These are phyloP conservation scores for Leccinum obscurum DNA, from an alignment of 768 basidiomycete genomes.

Conservation along the genomic window DNA sequence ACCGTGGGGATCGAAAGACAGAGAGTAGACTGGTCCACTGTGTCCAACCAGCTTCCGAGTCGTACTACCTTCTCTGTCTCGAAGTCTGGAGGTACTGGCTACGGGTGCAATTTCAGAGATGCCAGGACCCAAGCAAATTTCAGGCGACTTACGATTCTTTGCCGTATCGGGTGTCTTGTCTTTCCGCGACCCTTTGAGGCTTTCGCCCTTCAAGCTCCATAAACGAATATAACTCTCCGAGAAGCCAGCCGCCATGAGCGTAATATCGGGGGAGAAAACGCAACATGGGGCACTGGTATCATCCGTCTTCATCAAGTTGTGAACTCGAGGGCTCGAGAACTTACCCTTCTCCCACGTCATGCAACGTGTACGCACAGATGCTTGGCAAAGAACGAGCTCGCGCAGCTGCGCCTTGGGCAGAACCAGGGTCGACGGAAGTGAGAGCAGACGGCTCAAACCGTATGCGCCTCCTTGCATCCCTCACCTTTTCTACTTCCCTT, in stretches of 20 bases:
- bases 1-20: constrained; percentile 88
- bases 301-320: constrained; percentile 12
- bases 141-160: constrained; percentile 60
- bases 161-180: constrained; percentile 69
- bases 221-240: constrained; percentile 92
- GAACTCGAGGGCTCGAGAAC: constrained; percentile 24
- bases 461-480: constrained; percentile 91
- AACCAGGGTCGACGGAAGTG: constrained; percentile 54
- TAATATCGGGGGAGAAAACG: constrained; percentile 87
- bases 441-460: constrained; percentile 76
- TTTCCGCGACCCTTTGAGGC: constrained; percentile 71
- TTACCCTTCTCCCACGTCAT: constrained; percentile 94
- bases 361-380: constrained; percentile 92
- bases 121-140: not conserved
- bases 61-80: constrained; percentile 74
- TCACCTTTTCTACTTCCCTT: constrained; percentile 84
- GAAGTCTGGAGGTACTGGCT: constrained; percentile 61
- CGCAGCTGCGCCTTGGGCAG: constrained; percentile 53
- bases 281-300: constrained; percentile 72
- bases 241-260: constrained; percentile 93
- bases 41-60: constrained; percentile 97
- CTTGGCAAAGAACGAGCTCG: constrained; percentile 79
- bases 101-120: constrained; percentile 7
- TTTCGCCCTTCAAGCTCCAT: constrained; percentile 95
- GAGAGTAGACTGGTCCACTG: constrained; percentile 93